Evolutionary conservation across 1,139 yeast species (phyloP), one percentile per base, ranked within the genome.

Genomic region (Candida tetrigidarum): DNA sequence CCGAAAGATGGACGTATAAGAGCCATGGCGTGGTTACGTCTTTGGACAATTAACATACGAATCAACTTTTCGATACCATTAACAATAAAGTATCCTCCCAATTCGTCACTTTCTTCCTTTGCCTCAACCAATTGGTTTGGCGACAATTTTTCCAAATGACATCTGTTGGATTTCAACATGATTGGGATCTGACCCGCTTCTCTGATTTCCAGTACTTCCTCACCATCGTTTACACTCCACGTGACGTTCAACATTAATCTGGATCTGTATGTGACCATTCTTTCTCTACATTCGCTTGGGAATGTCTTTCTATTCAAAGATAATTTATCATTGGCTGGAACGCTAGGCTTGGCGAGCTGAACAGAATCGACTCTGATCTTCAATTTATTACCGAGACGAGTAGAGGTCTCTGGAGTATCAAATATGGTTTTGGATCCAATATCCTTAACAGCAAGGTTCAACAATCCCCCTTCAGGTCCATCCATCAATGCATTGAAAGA

Each of bases 1-100:
- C 86, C 86, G 62, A 93, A 93, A 14, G 96, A 87, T 27, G 97
- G 96, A 72, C 99, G 90, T 50, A 91, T 85, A 57, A 93, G 83
- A 8, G 98, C 98, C 97, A 93, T 90, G 16, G 98, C 96, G 63
- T 91, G 98, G 66, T 95, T 93, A 67, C 99, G 81, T 68, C 98
- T 86, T 71, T 93, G 99, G 16, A 93, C 97, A 74, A 93, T 91
- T 66, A 95, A 81, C 98, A 93, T 90, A 71, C 99, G 89, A 59
- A 93, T 83, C 58, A 93, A 76, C 69, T 93, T 95, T 67, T 93
- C 99, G 57, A 92, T 91, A 74, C 99, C 99, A 63, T 93, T 93
- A 48, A 93, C 93, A 55, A 93, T 81, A 64, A 95, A 93, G 66
- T 93, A 93, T 28, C 99, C 99, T 51, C 99, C 99, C 50, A 91